A percentile compares a stretch with the other conserved stretches of the same genome.
Evolutionary conservation across 2,329 filamentous ascomycete genomes (phyloP).

Genomic region (Xylaria hypoxylon): DNA sequence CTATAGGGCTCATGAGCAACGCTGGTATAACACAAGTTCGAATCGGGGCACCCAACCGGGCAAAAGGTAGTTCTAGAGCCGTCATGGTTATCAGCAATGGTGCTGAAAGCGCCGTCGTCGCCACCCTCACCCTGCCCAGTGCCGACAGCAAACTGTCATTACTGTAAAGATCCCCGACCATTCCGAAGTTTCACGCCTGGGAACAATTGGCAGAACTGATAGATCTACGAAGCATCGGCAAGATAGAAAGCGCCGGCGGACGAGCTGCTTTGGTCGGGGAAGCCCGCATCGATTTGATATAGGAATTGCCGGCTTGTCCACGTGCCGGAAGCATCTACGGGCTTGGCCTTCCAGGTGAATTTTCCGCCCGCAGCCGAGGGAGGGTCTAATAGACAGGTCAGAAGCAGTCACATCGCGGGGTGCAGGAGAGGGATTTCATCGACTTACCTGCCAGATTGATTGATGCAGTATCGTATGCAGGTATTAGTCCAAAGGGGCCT

Average conservation of each 20-base stretch:
- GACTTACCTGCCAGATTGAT: not conserved
- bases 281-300: conserved; percentile 1
- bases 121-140: too few relatives aligned
- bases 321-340: conserved; percentile 8
- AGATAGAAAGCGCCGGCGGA: conserved; percentile 9
- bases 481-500: not conserved
- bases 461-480: not conserved
- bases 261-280: conserved; percentile 8
- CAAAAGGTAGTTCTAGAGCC: too few relatives aligned
- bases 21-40: too few relatives aligned
- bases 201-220: not conserved
- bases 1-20: too few relatives aligned
- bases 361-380: conserved; percentile 3
- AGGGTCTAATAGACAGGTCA: conserved; percentile 1
- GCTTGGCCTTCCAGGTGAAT: conserved; percentile 4
- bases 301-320: conserved; percentile 4
- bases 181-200: not conserved
- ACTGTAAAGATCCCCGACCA: not conserved
- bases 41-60: too few relatives aligned
- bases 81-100: too few relatives aligned
- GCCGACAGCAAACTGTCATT: too few relatives aligned
- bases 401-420: not conserved
- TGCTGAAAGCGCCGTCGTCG: too few relatives aligned
- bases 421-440: not conserved
- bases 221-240: conserved; percentile 1